These are phyloP conservation scores for Astraeus odoratus DNA, from an alignment of 768 basidiomycete genomes.

Conservation along the genomic window DNA sequence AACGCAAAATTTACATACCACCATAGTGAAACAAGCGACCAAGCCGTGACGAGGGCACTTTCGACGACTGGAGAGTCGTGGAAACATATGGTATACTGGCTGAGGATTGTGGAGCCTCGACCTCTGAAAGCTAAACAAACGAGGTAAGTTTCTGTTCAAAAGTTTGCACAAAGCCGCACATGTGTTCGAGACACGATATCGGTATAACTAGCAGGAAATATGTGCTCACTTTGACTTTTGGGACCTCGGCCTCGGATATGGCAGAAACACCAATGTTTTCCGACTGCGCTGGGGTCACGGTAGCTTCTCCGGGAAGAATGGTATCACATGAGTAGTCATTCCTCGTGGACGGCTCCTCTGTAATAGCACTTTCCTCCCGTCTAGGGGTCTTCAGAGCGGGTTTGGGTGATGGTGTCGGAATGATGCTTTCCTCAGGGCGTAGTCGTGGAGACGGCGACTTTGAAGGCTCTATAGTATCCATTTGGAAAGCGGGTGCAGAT, in stretches of 20 bases:
- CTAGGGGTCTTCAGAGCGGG: no score
- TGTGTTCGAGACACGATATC: conserved; percentile 3
- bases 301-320: no score
- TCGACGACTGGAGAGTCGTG: conserved; percentile 67
- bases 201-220: background rate
- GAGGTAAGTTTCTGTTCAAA: background rate
- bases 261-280: background rate
- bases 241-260: background rate
- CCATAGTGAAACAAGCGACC: conserved; percentile 94
- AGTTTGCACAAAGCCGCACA: background rate
- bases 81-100: background rate
- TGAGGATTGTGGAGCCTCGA: background rate
- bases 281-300: no score
- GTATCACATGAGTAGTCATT: no score
- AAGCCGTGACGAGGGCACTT: conserved; percentile 84
- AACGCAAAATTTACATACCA: conserved; percentile 38
- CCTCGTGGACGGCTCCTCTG: no score
- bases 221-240: conserved; percentile 6
- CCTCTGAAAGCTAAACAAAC: background rate
- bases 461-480: no score
- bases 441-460: no score
- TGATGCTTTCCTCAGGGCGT: background rate
- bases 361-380: no score
- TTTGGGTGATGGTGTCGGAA: background rate
- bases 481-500: no score